Evolutionary conservation across 2,329 filamentous ascomycete species (phyloP), one percentile per base, ranked within the genome.

Genomic region (Sporothrix brunneoviolacea): DNA sequence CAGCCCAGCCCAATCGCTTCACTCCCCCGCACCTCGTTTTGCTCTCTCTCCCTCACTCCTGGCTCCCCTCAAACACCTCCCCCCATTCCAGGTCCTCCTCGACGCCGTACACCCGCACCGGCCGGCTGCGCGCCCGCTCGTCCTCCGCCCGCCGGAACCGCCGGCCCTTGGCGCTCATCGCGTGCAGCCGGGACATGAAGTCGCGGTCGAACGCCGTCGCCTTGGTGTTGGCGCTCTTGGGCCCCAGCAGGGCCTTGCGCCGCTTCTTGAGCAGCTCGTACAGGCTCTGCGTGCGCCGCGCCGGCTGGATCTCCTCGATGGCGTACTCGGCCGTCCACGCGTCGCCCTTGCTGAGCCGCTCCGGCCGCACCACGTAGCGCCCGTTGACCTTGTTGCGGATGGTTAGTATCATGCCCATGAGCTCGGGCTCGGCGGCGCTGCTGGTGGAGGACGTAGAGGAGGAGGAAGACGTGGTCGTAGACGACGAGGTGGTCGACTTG

Each of bases 301-400:
- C 21, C 18, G 22, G 12, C 27, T 24, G 8, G 18, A 58, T 58
- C 33, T 57, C 85, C 40, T 77, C 75, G 42, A 96, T 68, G 32
- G 82, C 75, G 66, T 95, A 96, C 59, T 93, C 81, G n/a, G 96
- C 71, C 0, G 69, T 65, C 91, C 91, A 96, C 61, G 56, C 81
- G 52, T 62, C 65, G 6, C 9, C 18, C 13, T 59, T 28, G 0
- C 46, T 65, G 40, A 84, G 63, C 0, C 72, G 58, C 2, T 67
- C 56, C 0, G 89, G 86, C 3, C 89, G 82, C 0, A 70, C 62
- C 1, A 88, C 79, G 48, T 77, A 76, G 12, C 70, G 48, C 16
- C 78, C 83, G 60, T 93, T 84, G 48, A 95, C 77, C 56, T 77
- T 79, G 70, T 87, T 93, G 57, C 80, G 80, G 24, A 58, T 43